Evolutionary conservation across 108 stramenopile genomes (phyloP).

Genomic region (Nitzschia sp.): DNA sequence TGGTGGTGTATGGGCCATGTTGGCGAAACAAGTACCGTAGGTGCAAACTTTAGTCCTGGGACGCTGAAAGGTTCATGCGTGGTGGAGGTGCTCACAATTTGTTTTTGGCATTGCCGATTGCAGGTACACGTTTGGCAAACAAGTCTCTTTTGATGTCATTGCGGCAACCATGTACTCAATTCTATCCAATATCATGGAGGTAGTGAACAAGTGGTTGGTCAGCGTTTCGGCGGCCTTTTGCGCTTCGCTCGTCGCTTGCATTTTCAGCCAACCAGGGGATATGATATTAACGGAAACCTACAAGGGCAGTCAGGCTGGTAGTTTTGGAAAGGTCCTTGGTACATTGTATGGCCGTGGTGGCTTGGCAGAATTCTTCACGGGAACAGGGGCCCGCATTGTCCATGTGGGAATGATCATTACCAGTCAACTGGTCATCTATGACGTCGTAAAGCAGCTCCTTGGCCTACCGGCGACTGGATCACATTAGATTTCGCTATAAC

Average conservation of each 20-base stretch:
- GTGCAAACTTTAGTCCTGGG: too few species aligned
- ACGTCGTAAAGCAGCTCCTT: conserved; percentile 89
- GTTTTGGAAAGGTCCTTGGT: conserved; percentile 40
- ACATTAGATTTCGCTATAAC: too few species aligned
- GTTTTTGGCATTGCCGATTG: not conserved
- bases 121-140: conserved; percentile 93
- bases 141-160: conserved; percentile 89
- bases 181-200: conserved; percentile 4
- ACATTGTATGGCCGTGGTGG: conserved; percentile 32
- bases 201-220: conserved; percentile 60
- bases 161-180: conserved; percentile 64
- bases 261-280: conserved; percentile 95
- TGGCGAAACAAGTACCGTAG: conserved; percentile 93
- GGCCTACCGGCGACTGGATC: conserved; percentile 88
- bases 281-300: conserved; percentile 93
- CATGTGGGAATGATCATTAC: conserved; percentile 95
- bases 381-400: conserved; percentile 80
- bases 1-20: conserved; percentile 88
- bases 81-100: not conserved
- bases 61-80: too few species aligned
- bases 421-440: conserved; percentile 93
- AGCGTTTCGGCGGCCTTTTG: conserved; percentile 74
- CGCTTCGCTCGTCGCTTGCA: conserved; percentile 89
- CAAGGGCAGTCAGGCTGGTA: conserved; percentile 10
- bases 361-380: conserved; percentile 70